Evolutionary conservation across 139 green algal species (phyloP), one percentile per base, ranked within the genome.

Genomic region (Chlorella sp.): DNA sequence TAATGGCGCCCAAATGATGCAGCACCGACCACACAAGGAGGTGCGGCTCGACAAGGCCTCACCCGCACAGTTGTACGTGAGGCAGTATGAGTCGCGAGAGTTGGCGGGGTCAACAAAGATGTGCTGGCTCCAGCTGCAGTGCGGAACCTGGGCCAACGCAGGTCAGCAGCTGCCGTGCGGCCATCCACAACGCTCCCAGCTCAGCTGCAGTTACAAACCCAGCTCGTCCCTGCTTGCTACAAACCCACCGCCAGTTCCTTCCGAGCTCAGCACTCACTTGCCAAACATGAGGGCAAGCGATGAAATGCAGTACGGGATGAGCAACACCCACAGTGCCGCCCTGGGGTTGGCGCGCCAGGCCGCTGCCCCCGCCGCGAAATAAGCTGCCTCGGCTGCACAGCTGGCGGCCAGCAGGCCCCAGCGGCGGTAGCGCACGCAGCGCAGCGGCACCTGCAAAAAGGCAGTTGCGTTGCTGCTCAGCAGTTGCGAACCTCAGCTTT

Each of bases 201-300:
- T 2, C 9, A 56, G 41, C 9, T 7, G 38, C 70, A 38, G 70
- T 2, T 56, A 19, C 36, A 26, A 13, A n/a, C n/a, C n/a, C n/a
- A n/a, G n/a, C n/a, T n/a, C n/a, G 64, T 60, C 51, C 51, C 51
- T 16, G 2, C 13, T 24, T 60, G 51, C 51, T 24, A 41, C 32
- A 28, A 7, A 19, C 22, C 17, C 32, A 70, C 32, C 16, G 32
- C 64, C 62, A 69, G 16, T 3, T 13, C 34, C n/a, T 77, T 1
- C 14, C 38, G 28, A 22, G 16, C 30, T 51, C 11, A 87, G 65
- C 79, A 95, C 93, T 83, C 94, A 98, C 88, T 98, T 98, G 48
- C 96, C 96, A 87, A 98, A 95, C 94, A 96, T 97, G 40, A 98
- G 87, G 0, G 93, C 91, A 13, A 98, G 87, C 8, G 91, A 95